A percentile compares a stretch with the other conserved stretches of the same genome.
Evolutionary conservation across 768 basidiomycete species (phyloP).

Genomic region (Bullera alba): DNA sequence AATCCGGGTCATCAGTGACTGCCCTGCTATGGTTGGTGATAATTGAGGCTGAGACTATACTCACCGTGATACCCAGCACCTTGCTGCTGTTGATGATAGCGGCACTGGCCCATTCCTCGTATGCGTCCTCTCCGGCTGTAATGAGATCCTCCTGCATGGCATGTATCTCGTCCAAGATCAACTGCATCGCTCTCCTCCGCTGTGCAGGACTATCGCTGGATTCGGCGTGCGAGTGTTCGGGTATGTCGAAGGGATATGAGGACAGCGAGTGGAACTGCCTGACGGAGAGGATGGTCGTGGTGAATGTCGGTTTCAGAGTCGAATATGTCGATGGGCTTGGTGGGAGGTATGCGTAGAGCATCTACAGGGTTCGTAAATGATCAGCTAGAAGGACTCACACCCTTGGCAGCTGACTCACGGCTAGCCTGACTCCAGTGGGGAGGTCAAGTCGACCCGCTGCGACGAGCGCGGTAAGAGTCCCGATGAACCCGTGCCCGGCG

Average conservation of each 20-base stretch:
- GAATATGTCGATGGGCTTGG: conserved; percentile 11
- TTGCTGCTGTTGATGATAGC: conserved; percentile 41
- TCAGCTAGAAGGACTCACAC: neutral
- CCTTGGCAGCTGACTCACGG: conserved; percentile 31
- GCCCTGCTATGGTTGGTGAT: neutral
- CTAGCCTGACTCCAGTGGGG: conserved; percentile 33
- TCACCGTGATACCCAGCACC: conserved; percentile 39
- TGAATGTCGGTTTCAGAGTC: conserved; percentile 6
- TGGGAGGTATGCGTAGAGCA: conserved; percentile 32
- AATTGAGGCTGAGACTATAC: conserved; percentile 1
- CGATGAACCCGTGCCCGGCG: conserved; percentile 44
- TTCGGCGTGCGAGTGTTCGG: conserved; percentile 12
- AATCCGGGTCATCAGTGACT: conserved; percentile 1
- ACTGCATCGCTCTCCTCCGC: conserved; percentile 31
- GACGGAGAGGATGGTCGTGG: conserved; percentile 39
- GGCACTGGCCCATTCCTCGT: conserved; percentile 39
- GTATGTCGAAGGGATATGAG: conserved; percentile 20
- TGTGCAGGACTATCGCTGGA: conserved; percentile 8
- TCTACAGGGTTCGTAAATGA: conserved; percentile 10
- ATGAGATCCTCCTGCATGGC: conserved; percentile 32
- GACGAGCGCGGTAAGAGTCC: conserved; percentile 40
- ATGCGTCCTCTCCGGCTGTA: conserved; percentile 6
- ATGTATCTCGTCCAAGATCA: conserved; percentile 39
- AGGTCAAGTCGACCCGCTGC: conserved; percentile 36
- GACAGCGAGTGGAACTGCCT: conserved; percentile 38